phyloP scores from a whole-genome alignment of 1,284 basidiomycete species.

The Cryptococcus sp. region DNA sequence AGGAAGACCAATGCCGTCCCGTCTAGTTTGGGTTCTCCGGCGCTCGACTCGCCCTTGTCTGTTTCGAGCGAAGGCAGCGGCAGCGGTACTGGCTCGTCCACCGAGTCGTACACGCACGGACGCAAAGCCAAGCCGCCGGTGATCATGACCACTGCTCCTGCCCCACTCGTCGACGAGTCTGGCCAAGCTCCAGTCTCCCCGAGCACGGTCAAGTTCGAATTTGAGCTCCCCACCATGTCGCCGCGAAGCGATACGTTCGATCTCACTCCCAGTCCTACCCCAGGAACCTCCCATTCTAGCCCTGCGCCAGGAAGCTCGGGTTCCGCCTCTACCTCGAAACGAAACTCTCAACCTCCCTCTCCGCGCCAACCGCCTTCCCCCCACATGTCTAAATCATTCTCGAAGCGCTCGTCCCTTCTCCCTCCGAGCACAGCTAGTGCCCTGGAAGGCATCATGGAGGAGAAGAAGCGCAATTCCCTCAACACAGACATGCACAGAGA shows the following conservation, averaged over 20 bases:
- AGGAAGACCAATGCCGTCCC: neutral
- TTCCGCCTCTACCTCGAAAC: slow-evolving; percentile 2
- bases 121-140: slow-evolving; percentile 40
- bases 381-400: slow-evolving; percentile 53
- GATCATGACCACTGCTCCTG: slow-evolving; percentile 36
- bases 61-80: neutral
- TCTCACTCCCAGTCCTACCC: slow-evolving; percentile 23
- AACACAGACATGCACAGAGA: neutral
- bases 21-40: neutral
- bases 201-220: slow-evolving; percentile 47
- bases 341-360: slow-evolving; percentile 14
- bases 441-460: slow-evolving; percentile 37
- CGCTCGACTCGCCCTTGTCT: slow-evolving; percentile 9
- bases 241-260: slow-evolving; percentile 54
- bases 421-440: slow-evolving; percentile 48
- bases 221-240: slow-evolving; percentile 52
- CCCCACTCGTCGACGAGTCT: neutral
- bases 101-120: slow-evolving; percentile 4
- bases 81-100: slow-evolving; percentile 2
- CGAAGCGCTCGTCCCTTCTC: slow-evolving; percentile 50
- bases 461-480: slow-evolving; percentile 10
- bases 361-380: slow-evolving; percentile 42
- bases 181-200: slow-evolving; percentile 5
- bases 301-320: neutral
- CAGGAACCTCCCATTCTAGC: slow-evolving; percentile 5